phyloP scores from a whole-genome alignment of 805 yeast genomes.

The Candida odintsovae region DNA sequence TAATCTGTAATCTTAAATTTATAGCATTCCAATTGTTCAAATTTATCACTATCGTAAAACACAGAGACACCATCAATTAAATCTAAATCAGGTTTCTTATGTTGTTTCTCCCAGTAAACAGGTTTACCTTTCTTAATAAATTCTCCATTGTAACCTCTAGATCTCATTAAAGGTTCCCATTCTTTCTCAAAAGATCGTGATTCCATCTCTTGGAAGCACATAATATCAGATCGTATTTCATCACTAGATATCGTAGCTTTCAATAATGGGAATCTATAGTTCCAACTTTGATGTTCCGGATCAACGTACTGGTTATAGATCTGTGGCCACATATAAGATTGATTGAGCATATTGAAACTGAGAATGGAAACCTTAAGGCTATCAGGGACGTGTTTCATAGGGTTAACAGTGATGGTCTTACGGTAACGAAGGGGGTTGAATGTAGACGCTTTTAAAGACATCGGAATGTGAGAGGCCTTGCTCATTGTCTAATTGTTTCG shows the following conservation, averaged over 20 bases:
- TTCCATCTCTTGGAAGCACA: constrained; percentile 57
- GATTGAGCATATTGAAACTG: constrained; percentile 43
- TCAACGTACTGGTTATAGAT: constrained; percentile 48
- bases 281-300: constrained; percentile 41
- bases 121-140: constrained; percentile 48
- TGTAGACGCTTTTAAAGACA: neutral
- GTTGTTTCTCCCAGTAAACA: constrained; percentile 42
- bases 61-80: constrained; percentile 56
- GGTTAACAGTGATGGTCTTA: neutral
- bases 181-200: constrained; percentile 31
- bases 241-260: constrained; percentile 28
- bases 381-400: neutral
- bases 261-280: constrained; percentile 38
- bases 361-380: constrained; percentile 20
- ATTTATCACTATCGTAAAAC: constrained; percentile 43
- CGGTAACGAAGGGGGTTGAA: neutral
- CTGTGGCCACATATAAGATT: constrained; percentile 55
- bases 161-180: constrained; percentile 32
- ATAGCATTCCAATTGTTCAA: constrained; percentile 32
- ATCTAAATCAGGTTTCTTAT: constrained; percentile 23
- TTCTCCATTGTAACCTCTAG: constrained; percentile 38
- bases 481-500: neutral
- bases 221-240: constrained; percentile 41
- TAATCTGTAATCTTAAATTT: constrained; percentile 26
- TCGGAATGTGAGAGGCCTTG: neutral